A percentile compares a stretch with the other conserved stretches of the same genome.
Evolutionary conservation across 2,329 filamentous ascomycete genomes (phyloP).

Genomic region (Simplicillium aogashimaense): DNA sequence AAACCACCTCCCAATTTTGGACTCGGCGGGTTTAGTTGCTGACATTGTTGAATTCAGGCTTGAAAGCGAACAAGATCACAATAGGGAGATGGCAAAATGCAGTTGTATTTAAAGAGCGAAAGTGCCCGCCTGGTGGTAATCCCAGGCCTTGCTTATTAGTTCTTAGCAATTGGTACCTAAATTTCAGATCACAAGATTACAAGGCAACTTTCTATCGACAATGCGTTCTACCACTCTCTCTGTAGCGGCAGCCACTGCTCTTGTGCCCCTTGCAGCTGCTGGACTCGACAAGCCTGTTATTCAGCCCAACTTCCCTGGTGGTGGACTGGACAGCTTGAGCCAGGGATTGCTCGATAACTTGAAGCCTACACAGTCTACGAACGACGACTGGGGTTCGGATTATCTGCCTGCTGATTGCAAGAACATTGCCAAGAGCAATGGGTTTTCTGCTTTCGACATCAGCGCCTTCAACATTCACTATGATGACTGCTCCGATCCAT

Average conservation of each 20-base stretch:
- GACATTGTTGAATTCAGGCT: too few relatives aligned
- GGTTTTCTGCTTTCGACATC: slow-evolving; percentile 12
- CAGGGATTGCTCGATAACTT: slow-evolving; percentile 7
- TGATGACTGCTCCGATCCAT: slow-evolving; percentile 16
- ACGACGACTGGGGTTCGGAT: slow-evolving; percentile 11
- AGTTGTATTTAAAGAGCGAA: too few relatives aligned
- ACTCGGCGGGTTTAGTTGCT: too few relatives aligned
- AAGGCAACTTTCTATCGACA: too few relatives aligned
- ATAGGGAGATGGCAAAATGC: too few relatives aligned
- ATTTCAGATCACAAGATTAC: too few relatives aligned
- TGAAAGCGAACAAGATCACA: too few relatives aligned
- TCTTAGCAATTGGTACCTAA: too few relatives aligned
- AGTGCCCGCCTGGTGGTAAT: too few relatives aligned
- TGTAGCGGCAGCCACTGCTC: background rate
- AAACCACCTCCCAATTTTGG: too few relatives aligned
- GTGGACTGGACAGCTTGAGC: slow-evolving; percentile 4
- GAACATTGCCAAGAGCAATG: slow-evolving; percentile 4
- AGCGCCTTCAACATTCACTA: slow-evolving; percentile 16
- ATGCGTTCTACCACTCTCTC: too few relatives aligned
- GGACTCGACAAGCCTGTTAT: slow-evolving; percentile 6
- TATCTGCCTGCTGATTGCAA: slow-evolving; percentile 14
- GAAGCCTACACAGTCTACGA: slow-evolving; percentile 6
- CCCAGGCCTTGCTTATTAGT: too few relatives aligned
- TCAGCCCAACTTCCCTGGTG: slow-evolving; percentile 3
- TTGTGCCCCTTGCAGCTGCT: slow-evolving; percentile 1